These are phyloP conservation scores for Auriscalpium vulgare DNA, from an alignment of 768 basidiomycete species.

Conservation along the genomic window DNA sequence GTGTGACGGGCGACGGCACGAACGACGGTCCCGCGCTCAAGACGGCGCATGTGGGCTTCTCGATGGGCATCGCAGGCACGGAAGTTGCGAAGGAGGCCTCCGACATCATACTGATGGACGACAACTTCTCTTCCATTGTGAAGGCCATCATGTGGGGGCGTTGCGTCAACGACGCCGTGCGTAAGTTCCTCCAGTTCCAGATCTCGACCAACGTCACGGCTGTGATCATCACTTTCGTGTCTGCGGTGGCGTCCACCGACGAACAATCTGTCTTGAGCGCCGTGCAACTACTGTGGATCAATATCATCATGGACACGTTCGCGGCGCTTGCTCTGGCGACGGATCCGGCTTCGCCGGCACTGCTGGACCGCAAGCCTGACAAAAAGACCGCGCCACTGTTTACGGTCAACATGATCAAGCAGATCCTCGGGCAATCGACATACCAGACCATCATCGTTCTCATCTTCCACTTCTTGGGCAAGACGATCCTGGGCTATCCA, in stretches of 20 bases:
- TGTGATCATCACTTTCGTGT: constrained; percentile 87
- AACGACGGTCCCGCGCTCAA: constrained; percentile 97
- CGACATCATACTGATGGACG: constrained; percentile 97
- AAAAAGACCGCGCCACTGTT: constrained; percentile 84
- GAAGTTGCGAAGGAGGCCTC: constrained; percentile 99
- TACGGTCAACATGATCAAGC: constrained; percentile 92
- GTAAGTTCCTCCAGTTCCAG: constrained; percentile 97
- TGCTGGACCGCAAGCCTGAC: constrained; percentile 88
- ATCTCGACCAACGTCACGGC: constrained; percentile 93
- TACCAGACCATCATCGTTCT: constrained; percentile 83
- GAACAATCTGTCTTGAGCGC: constrained; percentile 88
- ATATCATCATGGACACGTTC: constrained; percentile 98
- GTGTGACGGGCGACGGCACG: constrained; percentile 96
- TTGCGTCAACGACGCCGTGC: constrained; percentile 95
- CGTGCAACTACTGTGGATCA: constrained; percentile 97
- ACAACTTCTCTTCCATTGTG: constrained; percentile 93
- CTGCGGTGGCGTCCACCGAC: constrained; percentile 69
- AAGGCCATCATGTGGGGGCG: constrained; percentile 99
- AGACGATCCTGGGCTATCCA: constrained; percentile 56
- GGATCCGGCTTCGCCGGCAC: constrained; percentile 76
- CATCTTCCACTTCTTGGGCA: constrained; percentile 82
- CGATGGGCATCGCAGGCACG: constrained; percentile 93
- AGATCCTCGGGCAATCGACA: constrained; percentile 81
- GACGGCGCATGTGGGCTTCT: constrained; percentile 94
- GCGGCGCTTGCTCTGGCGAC: constrained; percentile 97